Base-by-base conservation (phyloP, 495 filamentous ascomycete species). In the Bryoglossum gracile region DNA sequence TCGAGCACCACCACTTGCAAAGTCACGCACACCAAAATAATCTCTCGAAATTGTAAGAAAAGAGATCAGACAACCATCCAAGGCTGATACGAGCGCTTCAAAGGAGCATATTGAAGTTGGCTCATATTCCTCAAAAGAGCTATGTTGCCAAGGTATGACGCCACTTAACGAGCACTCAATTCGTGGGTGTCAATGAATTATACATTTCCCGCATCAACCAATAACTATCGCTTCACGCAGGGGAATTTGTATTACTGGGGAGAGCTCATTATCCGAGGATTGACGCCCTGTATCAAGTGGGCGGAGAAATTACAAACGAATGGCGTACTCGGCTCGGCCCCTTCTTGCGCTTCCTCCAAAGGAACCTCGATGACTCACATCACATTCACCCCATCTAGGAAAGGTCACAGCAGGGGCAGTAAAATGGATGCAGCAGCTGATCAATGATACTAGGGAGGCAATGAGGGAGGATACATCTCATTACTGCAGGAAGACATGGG, bases 321-420 rank as follows among this genome's bases (percentile, higher is more conserved):
- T n/a, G 19, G 28, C 34, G 18, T 36, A 19, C 43, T 46, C 28
- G 43, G 43, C 43, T 46, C 28, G 43, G 42, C 34, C 34, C n/a
- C 34, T 37, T 37, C 34, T 37, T 37, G 16, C 34, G 34, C 34
- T 37, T 8, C 8, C 34, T 37, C 34, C 34, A 24, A 32, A 45
- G 16, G 24, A 45, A 24, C 24, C 22, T 45, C 25, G 40, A 43
- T 43, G 40, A 43, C 40, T 43, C 21, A 43, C 21, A 43, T 43
- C 16, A 43, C 21, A 43, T 45, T 45, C 11, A 45, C 42, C 17
- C 5, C 17, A 45, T 45, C 42, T 45, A 19, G 42, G 32, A 45
- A 21, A 45, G 4, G 24, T 24, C 24, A 19, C 30, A 46, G 43
- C 30, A 46, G 28, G 16, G 34, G 34, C 34, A 4, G 16, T 4